Percentiles rank a stretch among this genome's conserved stretches.
Conservation (phyloP, 2,329 filamentous ascomycete genomes). For the Monilinia aucupariae region DNA sequence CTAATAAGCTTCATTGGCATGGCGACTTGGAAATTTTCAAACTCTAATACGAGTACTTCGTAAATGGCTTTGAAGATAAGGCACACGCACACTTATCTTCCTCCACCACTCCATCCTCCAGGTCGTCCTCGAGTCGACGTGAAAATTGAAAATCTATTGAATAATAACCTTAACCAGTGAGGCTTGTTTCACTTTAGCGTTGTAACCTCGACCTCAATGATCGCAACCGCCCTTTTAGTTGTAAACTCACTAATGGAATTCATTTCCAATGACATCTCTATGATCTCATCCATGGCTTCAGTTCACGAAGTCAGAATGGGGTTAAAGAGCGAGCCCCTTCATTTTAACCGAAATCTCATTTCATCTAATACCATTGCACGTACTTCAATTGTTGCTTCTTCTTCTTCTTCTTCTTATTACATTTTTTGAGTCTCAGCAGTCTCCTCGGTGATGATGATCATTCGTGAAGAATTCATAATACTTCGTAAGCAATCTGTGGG, state of each 20-base stretch:
- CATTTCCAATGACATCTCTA: no score
- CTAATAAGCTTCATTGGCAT: background rate
- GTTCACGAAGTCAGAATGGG: background rate
- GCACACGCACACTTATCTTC: background rate
- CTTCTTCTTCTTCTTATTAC: no score
- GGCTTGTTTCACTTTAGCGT: background rate
- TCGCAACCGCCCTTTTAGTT: background rate
- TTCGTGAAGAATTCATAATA: background rate
- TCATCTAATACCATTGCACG: background rate
- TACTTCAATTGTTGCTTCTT: background rate
- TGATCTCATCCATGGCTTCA: background rate
- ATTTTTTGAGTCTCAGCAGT: no score
- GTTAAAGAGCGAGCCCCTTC: background rate
- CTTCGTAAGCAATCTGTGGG: background rate
- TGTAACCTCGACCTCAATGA: background rate
- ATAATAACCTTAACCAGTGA: background rate
- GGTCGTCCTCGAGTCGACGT: background rate
- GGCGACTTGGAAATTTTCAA: background rate
- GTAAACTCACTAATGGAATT: background rate
- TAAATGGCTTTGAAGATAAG: conserved; percentile 4
- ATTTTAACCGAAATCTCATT: conserved; percentile 7
- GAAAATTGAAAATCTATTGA: background rate
- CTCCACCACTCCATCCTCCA: no score
- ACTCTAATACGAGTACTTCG: background rate
- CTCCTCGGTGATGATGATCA: background rate